These are phyloP conservation scores for Ophioceras dolichostomum DNA, from an alignment of 2,329 filamentous ascomycete genomes.

Conservation along the genomic window DNA sequence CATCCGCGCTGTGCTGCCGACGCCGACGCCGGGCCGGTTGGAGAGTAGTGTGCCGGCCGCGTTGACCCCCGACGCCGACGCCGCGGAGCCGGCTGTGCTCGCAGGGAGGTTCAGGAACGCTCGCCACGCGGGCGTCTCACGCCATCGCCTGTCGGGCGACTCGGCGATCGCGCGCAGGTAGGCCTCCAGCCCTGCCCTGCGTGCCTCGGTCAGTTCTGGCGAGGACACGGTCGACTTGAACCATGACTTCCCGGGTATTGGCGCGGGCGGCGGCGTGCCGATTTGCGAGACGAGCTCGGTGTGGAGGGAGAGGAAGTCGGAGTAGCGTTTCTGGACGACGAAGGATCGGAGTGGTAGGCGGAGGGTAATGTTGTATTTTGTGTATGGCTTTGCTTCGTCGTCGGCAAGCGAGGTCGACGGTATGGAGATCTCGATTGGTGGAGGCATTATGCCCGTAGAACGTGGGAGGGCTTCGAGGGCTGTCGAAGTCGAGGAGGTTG, in stretches of 20 bases:
- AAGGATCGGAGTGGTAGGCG: conserved; percentile 66
- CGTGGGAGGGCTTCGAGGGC: no score
- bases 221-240: conserved; percentile 60
- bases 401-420: conserved; percentile 43
- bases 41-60: conserved; percentile 20
- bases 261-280: conserved; percentile 49
- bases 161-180: conserved; percentile 65
- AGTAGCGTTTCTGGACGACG: conserved; percentile 71
- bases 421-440: conserved; percentile 55
- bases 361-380: conserved; percentile 67
- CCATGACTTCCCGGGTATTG: conserved; percentile 66
- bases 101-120: conserved; percentile 59
- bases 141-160: conserved; percentile 63
- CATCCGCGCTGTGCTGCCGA: conserved; percentile 20
- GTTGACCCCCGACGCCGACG: conserved; percentile 10
- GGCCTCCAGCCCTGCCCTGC: conserved; percentile 54
- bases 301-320: conserved; percentile 62
- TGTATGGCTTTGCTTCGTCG: conserved; percentile 53
- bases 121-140: conserved; percentile 60
- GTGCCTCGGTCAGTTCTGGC: conserved; percentile 55
- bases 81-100: conserved; percentile 12
- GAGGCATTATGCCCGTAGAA: conserved; percentile 39
- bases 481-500: no score
- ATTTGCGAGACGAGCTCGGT: conserved; percentile 45
- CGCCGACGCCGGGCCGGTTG: conserved; percentile 22